phyloP scores from a whole-genome alignment of 1,284 basidiomycete genomes.

The Rhizoctonia solani region DNA sequence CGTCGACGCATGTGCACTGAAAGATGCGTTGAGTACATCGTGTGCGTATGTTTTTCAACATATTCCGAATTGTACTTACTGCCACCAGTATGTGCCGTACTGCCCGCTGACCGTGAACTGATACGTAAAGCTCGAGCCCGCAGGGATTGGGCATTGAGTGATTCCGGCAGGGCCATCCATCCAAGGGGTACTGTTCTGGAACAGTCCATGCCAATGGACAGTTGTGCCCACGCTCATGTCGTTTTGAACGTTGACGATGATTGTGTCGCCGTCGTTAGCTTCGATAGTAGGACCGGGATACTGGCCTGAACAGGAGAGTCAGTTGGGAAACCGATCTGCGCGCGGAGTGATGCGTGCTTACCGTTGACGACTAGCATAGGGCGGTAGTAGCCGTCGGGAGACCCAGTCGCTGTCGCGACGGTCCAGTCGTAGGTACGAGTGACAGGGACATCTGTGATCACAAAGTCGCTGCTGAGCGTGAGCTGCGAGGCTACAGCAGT shows the following conservation, averaged over 20 bases:
- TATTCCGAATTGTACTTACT: background rate
- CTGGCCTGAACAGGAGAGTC: background rate
- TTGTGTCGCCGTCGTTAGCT: conserved; percentile 40
- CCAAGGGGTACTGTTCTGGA: conserved; percentile 41
- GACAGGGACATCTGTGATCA: conserved; percentile 14
- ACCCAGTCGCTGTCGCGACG: conserved; percentile 9
- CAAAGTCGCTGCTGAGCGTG: conserved; percentile 17
- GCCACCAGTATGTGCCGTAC: too few species aligned
- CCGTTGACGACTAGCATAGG: conserved; percentile 45
- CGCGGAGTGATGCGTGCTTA: conserved; percentile 41
- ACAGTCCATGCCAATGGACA: conserved; percentile 46
- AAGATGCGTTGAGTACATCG: conserved; percentile 10
- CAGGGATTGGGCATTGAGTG: conserved; percentile 47
- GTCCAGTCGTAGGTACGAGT: conserved; percentile 29
- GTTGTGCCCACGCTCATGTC: conserved; percentile 41
- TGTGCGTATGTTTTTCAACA: conserved; percentile 44
- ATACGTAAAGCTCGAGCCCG: conserved; percentile 46
- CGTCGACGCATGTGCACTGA: conserved; percentile 40
- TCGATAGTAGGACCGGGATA: too few species aligned
- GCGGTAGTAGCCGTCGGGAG: conserved; percentile 41
- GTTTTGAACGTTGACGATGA: conserved; percentile 44
- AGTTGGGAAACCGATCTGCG: conserved; percentile 42
- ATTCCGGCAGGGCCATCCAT: conserved; percentile 44
- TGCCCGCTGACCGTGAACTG: conserved; percentile 41
- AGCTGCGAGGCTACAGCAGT: background rate